These are phyloP conservation scores for Xanthoconium separans DNA, from an alignment of 1,284 basidiomycete species.

Conservation along the genomic window DNA sequence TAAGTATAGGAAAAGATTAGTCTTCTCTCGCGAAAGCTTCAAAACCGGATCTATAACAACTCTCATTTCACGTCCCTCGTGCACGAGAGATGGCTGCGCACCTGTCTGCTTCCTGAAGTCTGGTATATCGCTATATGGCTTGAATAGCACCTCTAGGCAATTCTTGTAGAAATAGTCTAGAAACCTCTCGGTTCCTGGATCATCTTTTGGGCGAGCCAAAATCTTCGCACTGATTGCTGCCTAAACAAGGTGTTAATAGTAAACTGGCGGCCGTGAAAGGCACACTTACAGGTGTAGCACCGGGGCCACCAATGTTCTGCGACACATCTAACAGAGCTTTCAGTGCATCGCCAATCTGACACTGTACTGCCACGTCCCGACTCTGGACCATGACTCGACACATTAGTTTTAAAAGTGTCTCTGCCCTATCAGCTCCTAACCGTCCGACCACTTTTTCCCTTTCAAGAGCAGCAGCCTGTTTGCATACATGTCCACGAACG, in stretches of 20 bases:
- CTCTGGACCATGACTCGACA: constrained; percentile 78
- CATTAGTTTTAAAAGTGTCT: constrained; percentile 76
- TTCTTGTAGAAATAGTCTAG: constrained; percentile 90
- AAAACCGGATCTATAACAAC: constrained; percentile 46
- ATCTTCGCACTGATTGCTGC: constrained; percentile 39
- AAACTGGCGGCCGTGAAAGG: not conserved
- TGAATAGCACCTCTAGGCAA: constrained; percentile 74
- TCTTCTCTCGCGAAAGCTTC: constrained; percentile 65
- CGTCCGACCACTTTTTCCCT: constrained; percentile 54
- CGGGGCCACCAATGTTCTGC: constrained; percentile 38
- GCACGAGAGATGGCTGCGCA: constrained; percentile 31
- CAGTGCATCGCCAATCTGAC: constrained; percentile 89
- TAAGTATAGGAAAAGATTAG: constrained; percentile 77
- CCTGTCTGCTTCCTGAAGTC: constrained; percentile 69
- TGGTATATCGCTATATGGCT: constrained; percentile 76
- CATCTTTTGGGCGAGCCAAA: constrained; percentile 68
- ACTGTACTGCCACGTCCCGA: constrained; percentile 85
- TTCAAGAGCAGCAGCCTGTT: constrained; percentile 71
- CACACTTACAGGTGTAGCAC: constrained; percentile 38
- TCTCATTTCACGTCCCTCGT: not conserved
- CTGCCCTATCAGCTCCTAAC: constrained; percentile 58
- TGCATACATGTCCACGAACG: constrained; percentile 81
- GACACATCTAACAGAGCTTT: constrained; percentile 82
- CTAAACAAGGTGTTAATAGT: constrained; percentile 14
- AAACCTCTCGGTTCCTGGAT: constrained; percentile 85